A percentile compares a stretch with the other conserved stretches of the same genome.
These are phyloP conservation scores for Gossypium arboreum DNA, from an alignment of 345 rosid genomes.

Conservation along the genomic window DNA sequence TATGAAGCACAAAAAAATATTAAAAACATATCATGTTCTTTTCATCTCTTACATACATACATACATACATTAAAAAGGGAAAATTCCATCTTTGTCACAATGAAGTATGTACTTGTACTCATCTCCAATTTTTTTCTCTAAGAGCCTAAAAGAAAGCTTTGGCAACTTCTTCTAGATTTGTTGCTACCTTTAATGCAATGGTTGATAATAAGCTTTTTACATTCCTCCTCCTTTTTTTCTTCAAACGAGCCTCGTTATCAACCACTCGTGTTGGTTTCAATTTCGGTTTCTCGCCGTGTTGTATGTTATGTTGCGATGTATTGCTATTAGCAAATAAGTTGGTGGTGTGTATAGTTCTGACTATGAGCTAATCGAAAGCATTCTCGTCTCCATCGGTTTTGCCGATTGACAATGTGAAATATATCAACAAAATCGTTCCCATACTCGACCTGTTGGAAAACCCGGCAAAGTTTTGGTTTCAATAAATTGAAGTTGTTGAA, in stretches of 20 bases:
- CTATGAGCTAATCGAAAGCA: conserved; percentile 32
- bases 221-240: conserved; percentile 20
- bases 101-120: conserved; percentile 34
- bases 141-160: conserved; percentile 6
- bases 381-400: conserved; percentile 33
- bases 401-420: conserved; percentile 70
- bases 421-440: conserved; percentile 88
- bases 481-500: not conserved
- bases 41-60: not conserved
- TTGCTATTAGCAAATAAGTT: not conserved
- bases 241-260: conserved; percentile 2
- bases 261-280: conserved; percentile 3
- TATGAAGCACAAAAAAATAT: not conserved
- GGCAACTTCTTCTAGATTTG: not conserved
- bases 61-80: not conserved
- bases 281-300: conserved; percentile 13
- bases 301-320: conserved; percentile 1
- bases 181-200: conserved; percentile 8
- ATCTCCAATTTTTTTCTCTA: conserved; percentile 13
- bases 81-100: conserved; percentile 47
- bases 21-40: not conserved
- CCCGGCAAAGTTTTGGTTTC: not conserved
- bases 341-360: conserved; percentile 13
- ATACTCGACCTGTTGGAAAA: conserved; percentile 71
- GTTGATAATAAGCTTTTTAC: conserved; percentile 23